These are phyloP conservation scores for Scleroderma citrinum DNA, from an alignment of 768 basidiomycete genomes.

Conservation along the genomic window DNA sequence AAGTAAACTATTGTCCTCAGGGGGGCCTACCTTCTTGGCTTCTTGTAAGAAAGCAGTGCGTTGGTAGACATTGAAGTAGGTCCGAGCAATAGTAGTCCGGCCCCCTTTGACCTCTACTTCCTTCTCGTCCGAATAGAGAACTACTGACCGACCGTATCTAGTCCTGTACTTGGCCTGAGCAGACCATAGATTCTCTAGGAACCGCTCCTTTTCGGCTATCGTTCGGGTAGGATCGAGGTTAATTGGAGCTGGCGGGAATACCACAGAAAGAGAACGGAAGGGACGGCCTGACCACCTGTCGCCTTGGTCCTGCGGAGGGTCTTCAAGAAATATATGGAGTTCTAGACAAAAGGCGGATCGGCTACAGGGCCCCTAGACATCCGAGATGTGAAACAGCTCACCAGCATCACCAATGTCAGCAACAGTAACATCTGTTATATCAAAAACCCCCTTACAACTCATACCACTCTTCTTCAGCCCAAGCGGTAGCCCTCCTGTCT, in stretches of 20 bases:
- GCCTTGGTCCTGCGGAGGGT: conserved; percentile 71
- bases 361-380: conserved; percentile 4
- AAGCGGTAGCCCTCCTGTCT: conserved; percentile 52
- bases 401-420: conserved; percentile 85
- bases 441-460: conserved; percentile 79
- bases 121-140: conserved; percentile 62
- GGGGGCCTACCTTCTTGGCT: conserved; percentile 60
- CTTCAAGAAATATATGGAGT: conserved; percentile 80
- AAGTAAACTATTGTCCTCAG: background rate
- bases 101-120: conserved; percentile 69
- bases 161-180: conserved; percentile 80
- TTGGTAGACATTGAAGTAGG: conserved; percentile 90
- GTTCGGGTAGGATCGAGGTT: conserved; percentile 63
- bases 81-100: conserved; percentile 58
- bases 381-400: conserved; percentile 31
- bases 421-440: conserved; percentile 76
- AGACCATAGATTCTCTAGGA: conserved; percentile 86
- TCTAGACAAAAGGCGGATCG: conserved; percentile 41
- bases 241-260: conserved; percentile 63
- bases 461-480: conserved; percentile 76
- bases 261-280: conserved; percentile 73
- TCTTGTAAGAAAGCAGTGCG: conserved; percentile 75
- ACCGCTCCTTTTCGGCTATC: conserved; percentile 67
- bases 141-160: conserved; percentile 65
- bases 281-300: conserved; percentile 87